These are phyloP conservation scores for Prunus davidiana DNA, from an alignment of 306 rosid species.

Conservation along the genomic window DNA sequence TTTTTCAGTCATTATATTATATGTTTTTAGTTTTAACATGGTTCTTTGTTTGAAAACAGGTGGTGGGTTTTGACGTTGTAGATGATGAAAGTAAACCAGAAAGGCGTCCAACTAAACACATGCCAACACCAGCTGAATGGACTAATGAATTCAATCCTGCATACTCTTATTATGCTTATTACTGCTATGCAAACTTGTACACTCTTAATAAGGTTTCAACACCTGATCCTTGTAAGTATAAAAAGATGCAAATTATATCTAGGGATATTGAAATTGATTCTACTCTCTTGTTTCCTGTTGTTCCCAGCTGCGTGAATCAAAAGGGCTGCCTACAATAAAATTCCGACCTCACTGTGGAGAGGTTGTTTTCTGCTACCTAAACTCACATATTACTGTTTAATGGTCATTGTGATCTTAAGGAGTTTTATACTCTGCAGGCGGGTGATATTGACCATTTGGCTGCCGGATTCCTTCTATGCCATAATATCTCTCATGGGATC, in stretches of 20 bases:
- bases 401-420: slow-evolving; percentile 21
- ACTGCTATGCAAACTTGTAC: slow-evolving; percentile 74
- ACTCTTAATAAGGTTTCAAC: slow-evolving; percentile 71
- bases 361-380: slow-evolving; percentile 40
- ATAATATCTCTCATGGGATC: slow-evolving; percentile 85
- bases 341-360: slow-evolving; percentile 91
- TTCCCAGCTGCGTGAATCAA: slow-evolving; percentile 82
- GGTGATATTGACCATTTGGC: slow-evolving; percentile 90
- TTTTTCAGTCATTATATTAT: neutral
- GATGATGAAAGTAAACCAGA: slow-evolving; percentile 93
- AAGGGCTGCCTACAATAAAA: slow-evolving; percentile 53
- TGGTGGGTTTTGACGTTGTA: slow-evolving; percentile 83
- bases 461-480: slow-evolving; percentile 72
- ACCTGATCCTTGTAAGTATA: too few relatives aligned
- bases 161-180: slow-evolving; percentile 71
- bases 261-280: neutral
- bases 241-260: neutral
- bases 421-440: slow-evolving; percentile 46
- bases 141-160: slow-evolving; percentile 86
- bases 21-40: neutral
- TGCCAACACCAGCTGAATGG: slow-evolving; percentile 86
- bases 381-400: slow-evolving; percentile 2
- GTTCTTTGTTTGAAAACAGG: slow-evolving; percentile 39
- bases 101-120: slow-evolving; percentile 92
- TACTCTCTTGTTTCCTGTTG: slow-evolving; percentile 8